These are phyloP conservation scores for Lachnellula occidentalis DNA, from an alignment of 2,329 filamentous ascomycete genomes.

Conservation along the genomic window DNA sequence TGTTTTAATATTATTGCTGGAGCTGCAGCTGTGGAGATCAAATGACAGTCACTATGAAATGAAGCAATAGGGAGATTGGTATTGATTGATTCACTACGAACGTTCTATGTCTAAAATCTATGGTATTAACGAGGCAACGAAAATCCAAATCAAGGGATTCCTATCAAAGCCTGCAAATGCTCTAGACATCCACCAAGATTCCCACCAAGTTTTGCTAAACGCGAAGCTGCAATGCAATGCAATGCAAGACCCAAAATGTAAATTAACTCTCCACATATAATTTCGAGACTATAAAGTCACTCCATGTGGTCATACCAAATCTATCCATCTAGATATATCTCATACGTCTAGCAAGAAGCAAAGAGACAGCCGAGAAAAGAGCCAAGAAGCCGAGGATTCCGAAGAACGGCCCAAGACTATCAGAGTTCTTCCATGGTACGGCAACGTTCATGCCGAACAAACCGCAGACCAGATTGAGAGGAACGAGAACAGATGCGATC, in stretches of 20 bases:
- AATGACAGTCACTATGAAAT: neutral
- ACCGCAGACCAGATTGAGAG: slow-evolving; percentile 79
- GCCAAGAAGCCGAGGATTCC: slow-evolving; percentile 53
- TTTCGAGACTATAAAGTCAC: neutral
- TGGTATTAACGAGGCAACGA: neutral
- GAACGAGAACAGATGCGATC: slow-evolving; percentile 90
- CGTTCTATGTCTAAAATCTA: neutral
- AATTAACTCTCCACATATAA: neutral
- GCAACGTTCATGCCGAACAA: slow-evolving; percentile 71
- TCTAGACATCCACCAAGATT: neutral
- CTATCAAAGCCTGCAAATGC: too few species aligned
- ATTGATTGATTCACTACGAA: neutral
- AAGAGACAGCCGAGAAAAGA: slow-evolving; percentile 37
- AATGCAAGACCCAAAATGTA: neutral
- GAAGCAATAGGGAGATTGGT: neutral
- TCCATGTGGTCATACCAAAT: neutral
- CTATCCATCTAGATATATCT: neutral
- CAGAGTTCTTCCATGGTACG: slow-evolving; percentile 55
- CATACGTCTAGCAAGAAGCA: slow-evolving; percentile 25
- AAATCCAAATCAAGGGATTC: too few species aligned
- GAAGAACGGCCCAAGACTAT: slow-evolving; percentile 51
- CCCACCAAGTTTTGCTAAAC: too few species aligned
- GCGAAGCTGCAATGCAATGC: too few species aligned
- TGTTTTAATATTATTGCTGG: neutral
- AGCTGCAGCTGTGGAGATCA: neutral